Evolutionary conservation across 148 eudicot genomes (phyloP), one percentile per base, ranked within the genome.

Genomic region (Amaranthus hypochondriacus): DNA sequence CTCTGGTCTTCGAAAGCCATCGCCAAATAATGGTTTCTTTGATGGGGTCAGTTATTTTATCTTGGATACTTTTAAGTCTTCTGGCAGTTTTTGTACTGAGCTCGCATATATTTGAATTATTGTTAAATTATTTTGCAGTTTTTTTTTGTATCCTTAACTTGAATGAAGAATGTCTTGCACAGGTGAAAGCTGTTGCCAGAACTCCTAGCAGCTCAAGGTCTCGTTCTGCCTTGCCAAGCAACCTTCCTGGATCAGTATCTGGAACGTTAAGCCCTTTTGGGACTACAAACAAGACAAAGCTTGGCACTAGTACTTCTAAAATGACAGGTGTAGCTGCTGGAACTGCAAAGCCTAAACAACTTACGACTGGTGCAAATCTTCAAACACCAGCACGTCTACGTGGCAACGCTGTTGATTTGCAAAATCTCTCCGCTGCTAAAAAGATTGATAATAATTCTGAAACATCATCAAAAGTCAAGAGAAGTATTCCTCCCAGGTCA

Each of bases 11-110:
- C 88, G 97, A 67, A 77, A 88, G 89, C 99, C 99, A 21, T 92
- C 99, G 18, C 94, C 97, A 12, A 95, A 90, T 77, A 87, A 90
- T 57, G 97, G 99, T 28, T 95, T 83, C 80, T 95, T 95, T 82
- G 99, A 95, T 71, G 98, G 97, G 92, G 98, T 94, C 8, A 87
- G 98, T 87, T 77, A 69, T 77, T 15, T 56, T 12, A 39, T 48
- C 57, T 42, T 64, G 66, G 54, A 66, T 70, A 52, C 52, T 53
- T 48, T 70, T 69, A 28, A 28, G 39, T 28, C 39, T 14, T 50
- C 68, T 64, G 10, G 49, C 12, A 51, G 7, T 9, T 47, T 64
- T 6, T 64, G 3, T 14, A 14, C 3, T 13, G 68, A 64, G 72
- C 6, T 13, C 21, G 4, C 61, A 5, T 7, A 42, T 7, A 11